Evolutionary conservation across 306 rosid species (phyloP), one percentile per base, ranked within the genome.

Genomic region (Ormosia emarginata): DNA sequence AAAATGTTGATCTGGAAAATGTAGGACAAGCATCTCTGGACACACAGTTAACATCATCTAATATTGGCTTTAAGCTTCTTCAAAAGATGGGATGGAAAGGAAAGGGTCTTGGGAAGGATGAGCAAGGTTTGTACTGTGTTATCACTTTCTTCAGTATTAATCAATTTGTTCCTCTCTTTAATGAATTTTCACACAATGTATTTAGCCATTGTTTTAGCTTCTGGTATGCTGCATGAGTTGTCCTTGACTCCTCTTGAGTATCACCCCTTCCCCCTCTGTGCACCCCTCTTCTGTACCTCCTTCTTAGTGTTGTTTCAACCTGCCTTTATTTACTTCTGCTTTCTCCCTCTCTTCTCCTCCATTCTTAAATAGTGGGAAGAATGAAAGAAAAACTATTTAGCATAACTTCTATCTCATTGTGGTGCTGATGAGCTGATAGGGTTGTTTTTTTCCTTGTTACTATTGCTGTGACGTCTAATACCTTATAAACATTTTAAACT

Each of bases 1-100:
- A 95, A 84, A 95, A 95, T 81, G 97, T 95, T 81, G 94, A 95
- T 87, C 81, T 95, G 74, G 99, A 95, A 18, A 84, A 95, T 59
- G 98, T 93, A 80, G 99, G 93, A 83, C 98, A 93, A 85, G 99
- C 99, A 61, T 95, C 99, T 14, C 79, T 92, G 34, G 99, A 95
- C 78, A 90, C 90, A 17, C 96, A 93, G 18, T 82, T 95, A 84
- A 71, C 90, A 17, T 93, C 99, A 6, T 92, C 98, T 56, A 95
- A 95, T 85, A 44, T 93, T 77, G 99, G 99, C 24, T 95, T 89
- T 88, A 90, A 90, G 92, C 99, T 95, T 86, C 99, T 95, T 63
- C 98, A 95, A 81, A 95, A 95, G 82, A 95, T 95, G 98, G 99
- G 99, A 33, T 95, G 99, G 99, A 95, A 95, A 83, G 99, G 99